Percentiles rank a stretch among this genome's conserved stretches.
These are phyloP conservation scores for Oenanthe sinensis DNA, from an alignment of 129 eudicot species.

Conservation along the genomic window DNA sequence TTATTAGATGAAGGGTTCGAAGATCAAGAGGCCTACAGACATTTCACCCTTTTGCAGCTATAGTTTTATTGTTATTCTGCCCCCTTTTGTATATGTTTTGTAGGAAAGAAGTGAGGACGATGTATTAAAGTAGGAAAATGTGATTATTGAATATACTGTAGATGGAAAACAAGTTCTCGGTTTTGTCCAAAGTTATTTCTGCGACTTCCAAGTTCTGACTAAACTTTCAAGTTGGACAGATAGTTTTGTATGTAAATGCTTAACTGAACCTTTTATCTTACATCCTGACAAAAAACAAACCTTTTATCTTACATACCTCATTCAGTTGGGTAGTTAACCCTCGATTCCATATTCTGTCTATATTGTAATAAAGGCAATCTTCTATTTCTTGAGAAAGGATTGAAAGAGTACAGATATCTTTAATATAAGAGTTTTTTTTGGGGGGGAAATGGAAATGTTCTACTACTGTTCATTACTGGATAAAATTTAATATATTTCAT, in stretches of 20 bases:
- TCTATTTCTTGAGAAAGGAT: no score
- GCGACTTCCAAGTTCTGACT: not conserved
- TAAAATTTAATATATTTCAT: no score
- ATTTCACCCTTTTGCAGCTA: not conserved
- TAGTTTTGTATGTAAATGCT: not conserved
- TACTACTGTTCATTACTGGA: no score
- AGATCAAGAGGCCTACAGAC: not conserved
- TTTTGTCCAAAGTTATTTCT: not conserved
- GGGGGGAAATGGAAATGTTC: no score
- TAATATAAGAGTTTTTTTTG: no score
- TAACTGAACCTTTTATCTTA: no score
- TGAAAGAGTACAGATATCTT: no score
- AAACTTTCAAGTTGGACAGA: no score
- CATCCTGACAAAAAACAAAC: no score
- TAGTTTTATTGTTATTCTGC: not conserved
- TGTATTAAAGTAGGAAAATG: not conserved
- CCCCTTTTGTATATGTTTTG: not conserved
- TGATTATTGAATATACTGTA: not conserved
- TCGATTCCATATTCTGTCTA: not conserved
- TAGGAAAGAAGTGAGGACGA: not conserved
- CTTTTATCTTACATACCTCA: no score
- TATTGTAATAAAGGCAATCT: not conserved
- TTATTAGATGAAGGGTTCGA: not conserved
- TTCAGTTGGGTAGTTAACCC: no score
- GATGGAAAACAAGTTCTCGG: not conserved